These are phyloP conservation scores for Helotiales sp. DNA, from an alignment of 2,329 filamentous ascomycete species.

Conservation along the genomic window DNA sequence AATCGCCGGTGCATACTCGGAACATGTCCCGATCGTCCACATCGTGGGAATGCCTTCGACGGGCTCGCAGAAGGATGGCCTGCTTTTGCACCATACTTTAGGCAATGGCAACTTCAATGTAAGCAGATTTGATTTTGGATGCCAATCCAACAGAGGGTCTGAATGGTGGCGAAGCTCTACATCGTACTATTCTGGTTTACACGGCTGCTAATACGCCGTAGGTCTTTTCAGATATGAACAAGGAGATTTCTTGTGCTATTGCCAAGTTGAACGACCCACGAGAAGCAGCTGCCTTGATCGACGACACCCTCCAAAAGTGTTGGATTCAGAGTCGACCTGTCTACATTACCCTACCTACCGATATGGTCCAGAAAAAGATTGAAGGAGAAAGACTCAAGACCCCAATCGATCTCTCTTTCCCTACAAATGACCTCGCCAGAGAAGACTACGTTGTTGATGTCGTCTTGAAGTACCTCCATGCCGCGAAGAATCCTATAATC, in stretches of 20 bases:
- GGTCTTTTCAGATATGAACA: constrained; percentile 76
- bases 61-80: constrained; percentile 45
- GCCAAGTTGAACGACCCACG: constrained; percentile 69
- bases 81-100: constrained; percentile 67
- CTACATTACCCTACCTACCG: constrained; percentile 80
- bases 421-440: constrained; percentile 65
- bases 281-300: constrained; percentile 74
- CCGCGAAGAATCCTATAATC: constrained; percentile 73
- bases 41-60: constrained; percentile 58
- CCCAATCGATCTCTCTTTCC: constrained; percentile 65
- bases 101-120: constrained; percentile 77
- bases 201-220: not conserved
- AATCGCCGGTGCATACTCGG: constrained; percentile 71
- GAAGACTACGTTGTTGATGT: constrained; percentile 84
- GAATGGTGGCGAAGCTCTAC: too few relatives aligned
- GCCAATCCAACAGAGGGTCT: not conserved
- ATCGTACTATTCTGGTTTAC: too few relatives aligned
- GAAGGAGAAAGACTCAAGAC: constrained; percentile 71
- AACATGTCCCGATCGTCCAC: constrained; percentile 68
- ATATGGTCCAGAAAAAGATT: constrained; percentile 75
- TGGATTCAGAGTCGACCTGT: constrained; percentile 74
- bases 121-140: not conserved
- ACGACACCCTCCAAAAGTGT: constrained; percentile 74
- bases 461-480: constrained; percentile 70
- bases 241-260: constrained; percentile 68